Percentiles rank a stretch among this genome's conserved stretches.
Conservation (phyloP, 495 filamentous ascomycete genomes). For the Neurospora discreta region DNA sequence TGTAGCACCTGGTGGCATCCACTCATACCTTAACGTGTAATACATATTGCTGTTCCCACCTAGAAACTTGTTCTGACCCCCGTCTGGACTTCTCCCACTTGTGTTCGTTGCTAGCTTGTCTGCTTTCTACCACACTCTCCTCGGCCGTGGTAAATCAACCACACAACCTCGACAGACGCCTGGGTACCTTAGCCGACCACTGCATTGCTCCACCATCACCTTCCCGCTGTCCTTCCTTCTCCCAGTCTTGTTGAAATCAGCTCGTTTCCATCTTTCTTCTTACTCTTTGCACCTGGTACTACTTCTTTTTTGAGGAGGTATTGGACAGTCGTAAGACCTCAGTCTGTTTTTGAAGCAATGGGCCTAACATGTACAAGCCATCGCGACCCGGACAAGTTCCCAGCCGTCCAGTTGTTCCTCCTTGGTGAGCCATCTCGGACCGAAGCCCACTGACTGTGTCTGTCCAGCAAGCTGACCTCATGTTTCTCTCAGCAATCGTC, state of each 20-base stretch:
- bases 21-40: not conserved
- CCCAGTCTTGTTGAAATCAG: not conserved
- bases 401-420: constrained; percentile 64
- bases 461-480: constrained; percentile 78
- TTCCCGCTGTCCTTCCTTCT: not conserved
- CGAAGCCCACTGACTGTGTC: constrained; percentile 55
- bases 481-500: constrained; percentile 24
- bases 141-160: not conserved
- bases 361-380: constrained; percentile 29
- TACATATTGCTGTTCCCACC: no score
- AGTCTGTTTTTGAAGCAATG: constrained; percentile 29
- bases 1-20: not conserved
- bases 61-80: not conserved
- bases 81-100: not conserved
- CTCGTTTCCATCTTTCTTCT: not conserved
- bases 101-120: not conserved
- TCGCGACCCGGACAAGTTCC: constrained; percentile 53
- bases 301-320: constrained; percentile 3
- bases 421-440: constrained; percentile 43
- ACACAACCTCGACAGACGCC: not conserved
- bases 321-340: constrained; percentile 20
- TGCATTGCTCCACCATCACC: not conserved
- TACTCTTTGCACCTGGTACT: not conserved
- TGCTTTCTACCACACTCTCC: not conserved
- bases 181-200: not conserved